A percentile compares a stretch with the other conserved stretches of the same genome.
Conservation (phyloP, 2,329 filamentous ascomycete species). For the Fusarium subglutinans region DNA sequence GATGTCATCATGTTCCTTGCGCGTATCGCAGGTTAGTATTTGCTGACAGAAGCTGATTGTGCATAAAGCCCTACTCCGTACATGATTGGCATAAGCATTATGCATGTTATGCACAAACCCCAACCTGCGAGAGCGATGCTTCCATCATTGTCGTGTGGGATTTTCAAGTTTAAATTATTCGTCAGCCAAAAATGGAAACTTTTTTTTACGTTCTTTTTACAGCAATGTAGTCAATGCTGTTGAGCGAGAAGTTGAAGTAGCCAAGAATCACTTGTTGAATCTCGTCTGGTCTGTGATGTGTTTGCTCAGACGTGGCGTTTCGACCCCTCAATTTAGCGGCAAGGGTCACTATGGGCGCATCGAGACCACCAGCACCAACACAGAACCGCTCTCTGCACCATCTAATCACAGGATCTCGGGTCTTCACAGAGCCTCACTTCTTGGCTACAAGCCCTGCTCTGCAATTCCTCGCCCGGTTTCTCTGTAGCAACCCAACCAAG, state of each 20-base stretch:
- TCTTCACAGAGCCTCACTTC: not conserved
- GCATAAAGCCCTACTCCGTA: not conserved
- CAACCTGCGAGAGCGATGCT: fast-evolving
- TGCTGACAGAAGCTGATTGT: not conserved
- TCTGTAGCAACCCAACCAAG: not conserved
- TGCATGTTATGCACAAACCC: not conserved
- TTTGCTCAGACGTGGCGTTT: not conserved
- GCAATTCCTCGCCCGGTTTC: not conserved
- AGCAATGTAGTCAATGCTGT: not conserved
- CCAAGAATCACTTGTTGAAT: no score
- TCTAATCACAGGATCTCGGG: not conserved
- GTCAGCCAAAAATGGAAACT: not conserved
- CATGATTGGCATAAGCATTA: fast-evolving
- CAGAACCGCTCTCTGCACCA: not conserved
- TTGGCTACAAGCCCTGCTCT: not conserved
- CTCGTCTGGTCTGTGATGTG: not conserved
- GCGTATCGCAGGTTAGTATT: not conserved
- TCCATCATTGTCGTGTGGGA: fast-evolving
- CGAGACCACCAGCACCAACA: not conserved
- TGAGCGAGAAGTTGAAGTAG: no score
- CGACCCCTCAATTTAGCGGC: not conserved
- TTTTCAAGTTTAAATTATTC: not conserved
- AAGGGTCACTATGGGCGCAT: not conserved
- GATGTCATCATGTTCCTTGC: not conserved
- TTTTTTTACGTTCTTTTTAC: no score